These are phyloP conservation scores for Globisporangium abappressorium DNA, from an alignment of 352 stramenopile species.

Conservation along the genomic window DNA sequence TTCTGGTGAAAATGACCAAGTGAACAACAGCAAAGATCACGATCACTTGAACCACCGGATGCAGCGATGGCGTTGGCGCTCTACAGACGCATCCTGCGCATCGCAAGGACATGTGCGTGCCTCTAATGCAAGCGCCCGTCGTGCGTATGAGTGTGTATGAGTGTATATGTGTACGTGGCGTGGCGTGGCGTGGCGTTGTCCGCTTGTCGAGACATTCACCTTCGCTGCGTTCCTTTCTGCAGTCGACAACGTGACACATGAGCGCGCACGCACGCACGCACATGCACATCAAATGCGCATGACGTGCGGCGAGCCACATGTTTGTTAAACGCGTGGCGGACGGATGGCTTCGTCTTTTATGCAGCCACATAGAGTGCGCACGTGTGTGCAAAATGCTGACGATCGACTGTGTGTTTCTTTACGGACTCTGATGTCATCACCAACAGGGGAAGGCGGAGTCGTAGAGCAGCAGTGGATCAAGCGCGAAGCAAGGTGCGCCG, in stretches of 20 bases:
- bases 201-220: not conserved
- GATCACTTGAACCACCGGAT: conserved; percentile 2
- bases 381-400: not conserved
- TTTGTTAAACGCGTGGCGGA: not conserved
- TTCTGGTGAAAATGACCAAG: not conserved
- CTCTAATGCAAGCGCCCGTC: not conserved
- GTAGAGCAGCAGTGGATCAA: conserved; percentile 70
- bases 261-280: not conserved
- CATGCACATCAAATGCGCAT: not conserved
- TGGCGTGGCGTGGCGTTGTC: not conserved
- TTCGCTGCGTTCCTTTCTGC: not conserved
- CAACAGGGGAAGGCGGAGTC: conserved; percentile 56
- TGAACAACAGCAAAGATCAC: not conserved
- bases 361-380: not conserved
- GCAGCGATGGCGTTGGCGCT: conserved; percentile 45
- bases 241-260: conserved; percentile 1
- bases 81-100: conserved; percentile 71
- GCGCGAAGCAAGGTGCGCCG: conserved; percentile 46
- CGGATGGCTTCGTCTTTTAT: not conserved
- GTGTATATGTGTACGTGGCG: not conserved
- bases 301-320: not conserved
- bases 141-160: not conserved
- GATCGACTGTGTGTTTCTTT: conserved; percentile 3
- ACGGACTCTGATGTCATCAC: conserved; percentile 14
- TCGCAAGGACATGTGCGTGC: conserved; percentile 65